phyloP scores from a whole-genome alignment of 2,329 filamentous ascomycete species.

The Lecanosticta acicola region DNA sequence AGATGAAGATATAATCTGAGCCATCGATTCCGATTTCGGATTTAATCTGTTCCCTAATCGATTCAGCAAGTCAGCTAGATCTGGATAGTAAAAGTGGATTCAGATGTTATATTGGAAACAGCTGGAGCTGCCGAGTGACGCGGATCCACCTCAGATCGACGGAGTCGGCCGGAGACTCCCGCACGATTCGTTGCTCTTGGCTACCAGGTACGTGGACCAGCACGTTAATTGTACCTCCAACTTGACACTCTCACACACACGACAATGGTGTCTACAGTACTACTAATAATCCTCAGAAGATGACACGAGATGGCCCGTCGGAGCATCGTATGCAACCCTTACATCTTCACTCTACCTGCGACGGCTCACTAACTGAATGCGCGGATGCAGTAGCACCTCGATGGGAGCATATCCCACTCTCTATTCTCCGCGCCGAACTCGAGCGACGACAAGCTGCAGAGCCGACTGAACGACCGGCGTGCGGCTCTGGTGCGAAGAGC shows the following conservation, averaged over 20 bases:
- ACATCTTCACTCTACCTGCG: neutral
- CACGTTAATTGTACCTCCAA: neutral
- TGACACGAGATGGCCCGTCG: conserved; percentile 14
- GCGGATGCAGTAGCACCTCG: conserved; percentile 16
- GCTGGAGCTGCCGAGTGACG: too few species aligned
- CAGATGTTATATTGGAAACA: too few species aligned
- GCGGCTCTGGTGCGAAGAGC: conserved; percentile 45
- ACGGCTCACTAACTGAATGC: conserved; percentile 10
- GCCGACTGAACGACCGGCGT: conserved; percentile 44
- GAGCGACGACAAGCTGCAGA: conserved; percentile 43
- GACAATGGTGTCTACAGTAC: neutral
- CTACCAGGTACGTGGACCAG: too few species aligned
- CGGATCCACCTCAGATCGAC: too few species aligned
- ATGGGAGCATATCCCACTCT: conserved; percentile 38
- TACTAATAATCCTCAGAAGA: conserved; percentile 3
- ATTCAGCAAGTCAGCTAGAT: too few species aligned
- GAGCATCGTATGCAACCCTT: conserved; percentile 10
- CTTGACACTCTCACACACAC: neutral
- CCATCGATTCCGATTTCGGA: conserved; percentile 6
- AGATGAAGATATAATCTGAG: conserved; percentile 18
- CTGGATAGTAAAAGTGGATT: too few species aligned
- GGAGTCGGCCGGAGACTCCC: too few species aligned
- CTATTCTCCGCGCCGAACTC: conserved; percentile 46
- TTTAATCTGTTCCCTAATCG: conserved; percentile 36
- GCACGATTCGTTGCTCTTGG: too few species aligned